phyloP scores from a whole-genome alignment of 805 yeast genomes.

The Hanseniaspora opuntiae region DNA sequence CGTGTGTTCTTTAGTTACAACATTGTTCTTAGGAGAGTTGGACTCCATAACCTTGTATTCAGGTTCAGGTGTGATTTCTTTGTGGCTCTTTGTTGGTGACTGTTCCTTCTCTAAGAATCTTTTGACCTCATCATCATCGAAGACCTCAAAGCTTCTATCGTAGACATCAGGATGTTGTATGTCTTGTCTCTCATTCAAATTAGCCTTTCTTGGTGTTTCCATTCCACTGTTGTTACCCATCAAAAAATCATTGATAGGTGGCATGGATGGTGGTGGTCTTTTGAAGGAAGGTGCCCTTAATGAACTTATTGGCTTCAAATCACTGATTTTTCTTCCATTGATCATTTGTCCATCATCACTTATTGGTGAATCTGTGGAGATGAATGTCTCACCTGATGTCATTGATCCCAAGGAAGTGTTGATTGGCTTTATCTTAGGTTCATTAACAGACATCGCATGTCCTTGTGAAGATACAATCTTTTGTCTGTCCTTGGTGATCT shows the following conservation, averaged over 20 bases:
- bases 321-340: slow-evolving; percentile 1
- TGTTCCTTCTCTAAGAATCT: slow-evolving; percentile 1
- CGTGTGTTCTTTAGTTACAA: slow-evolving; percentile 7
- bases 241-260: neutral
- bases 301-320: slow-evolving; percentile 8
- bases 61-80: neutral
- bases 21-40: neutral
- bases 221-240: neutral
- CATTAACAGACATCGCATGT: slow-evolving; percentile 14
- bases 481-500: slow-evolving; percentile 15
- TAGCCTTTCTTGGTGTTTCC: neutral
- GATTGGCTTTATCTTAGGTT: neutral
- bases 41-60: slow-evolving; percentile 5
- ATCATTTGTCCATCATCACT: slow-evolving; percentile 14
- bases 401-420: neutral
- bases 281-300: slow-evolving; percentile 2
- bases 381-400: slow-evolving; percentile 11
- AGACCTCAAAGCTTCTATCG: slow-evolving; percentile 8
- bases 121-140: slow-evolving; percentile 6
- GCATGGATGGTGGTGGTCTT: slow-evolving; percentile 12
- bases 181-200: neutral
- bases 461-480: slow-evolving; percentile 15
- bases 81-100: neutral
- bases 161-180: neutral
- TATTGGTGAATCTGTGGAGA: slow-evolving; percentile 8